Evolutionary conservation across 306 rosid species (phyloP), one percentile per base, ranked within the genome.

Genomic region (Gastrolobium bilobum): DNA sequence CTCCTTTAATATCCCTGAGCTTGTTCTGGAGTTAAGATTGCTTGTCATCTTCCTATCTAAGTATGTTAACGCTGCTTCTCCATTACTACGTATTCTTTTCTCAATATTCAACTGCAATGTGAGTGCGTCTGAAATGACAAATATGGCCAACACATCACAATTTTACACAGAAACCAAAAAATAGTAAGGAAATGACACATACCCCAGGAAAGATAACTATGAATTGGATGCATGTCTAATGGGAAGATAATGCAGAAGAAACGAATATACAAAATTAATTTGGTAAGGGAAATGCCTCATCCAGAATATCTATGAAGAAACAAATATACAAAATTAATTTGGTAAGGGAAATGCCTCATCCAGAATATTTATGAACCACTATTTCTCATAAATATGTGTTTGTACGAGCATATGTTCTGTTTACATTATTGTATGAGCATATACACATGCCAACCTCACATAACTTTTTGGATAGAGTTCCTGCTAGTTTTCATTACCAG

Each of bases 31-130:
- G 81, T 94, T 94, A 69, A 94, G 91, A 52, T 79, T 84, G 81
- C 97, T 90, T 20, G 75, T 89, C 97, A 94, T 94, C 83, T 83
- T 87, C 81, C 99, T 87, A 80, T 94, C 99, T 85, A 94, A 84
- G 86, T 87, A 82, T 82, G 94, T 91, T 68, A 90, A 66, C 67
- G 94, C 99, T 56, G 95, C 86, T 86, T 94, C 97, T 82, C 99
- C 99, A 77, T 88, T 88, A 66, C 85, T 72, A 56, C 95, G 91
- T 73, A 91, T 79, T 78, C 62, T 86, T 85, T 87, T 86, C 83
- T 95, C 98, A 84, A 95, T 89, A 73, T 88, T 86, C 66, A 83
- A 62, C 81, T 90, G 98, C 86, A 95, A 61, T 3, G 84, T 69
- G 68, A 75, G 38, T 72, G 90, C 85, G 58, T 92, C 97, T 95